Base-by-base conservation (phyloP, 2,329 filamentous ascomycete genomes). In the Aspergillus chevalieri region DNA sequence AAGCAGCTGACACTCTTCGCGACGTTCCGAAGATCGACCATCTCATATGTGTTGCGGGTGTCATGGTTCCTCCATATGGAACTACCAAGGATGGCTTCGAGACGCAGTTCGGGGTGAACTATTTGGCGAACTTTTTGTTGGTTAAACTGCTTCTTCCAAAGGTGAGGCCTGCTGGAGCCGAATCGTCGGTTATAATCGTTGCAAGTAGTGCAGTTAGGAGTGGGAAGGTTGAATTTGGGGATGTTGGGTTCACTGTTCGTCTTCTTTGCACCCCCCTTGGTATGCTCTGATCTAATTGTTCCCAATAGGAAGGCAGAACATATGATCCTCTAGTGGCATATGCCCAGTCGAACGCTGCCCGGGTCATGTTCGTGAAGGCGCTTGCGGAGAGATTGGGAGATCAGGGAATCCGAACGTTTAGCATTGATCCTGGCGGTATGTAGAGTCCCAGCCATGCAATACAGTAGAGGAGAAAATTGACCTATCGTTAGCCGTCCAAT, bases 271-370 rank as follows among this genome's bases (percentile, higher is more conserved):
- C 24, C 15, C 33, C 3, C 3, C 33, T 36, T 36, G 33, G 33
- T 6, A 36, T 36, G 14, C 2, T 6, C 15, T 36, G 33, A 2
- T 15, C 15, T 14, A 14, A 14, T 36, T 6, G 7, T 36, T 6
- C 5, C 3, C 17, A 12, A 43, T n/a, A 62, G 58, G 53, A 66
- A 17, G 68, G 71, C n/a, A 68, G 69, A 41, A 57, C 61, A 1
- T 75, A 71, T 44, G 59, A 71, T 6, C 52, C 55, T 55, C 76
- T 74, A 65, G 56, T 64, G 1, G 75, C 75, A 2, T 80, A 81
- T 52, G 71, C 68, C 2, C 75, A 78, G 55, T 75, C 74, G 56
- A 80, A 80, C 61, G 75, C 76, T 26, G 76, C 76, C 2, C 77
- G 78, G 47, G 72, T 78, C 9, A 57, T 78, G 43, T 76, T 77